Evolutionary conservation across 306 rosid species (phyloP).

Genomic region (Glycine tomentella): DNA sequence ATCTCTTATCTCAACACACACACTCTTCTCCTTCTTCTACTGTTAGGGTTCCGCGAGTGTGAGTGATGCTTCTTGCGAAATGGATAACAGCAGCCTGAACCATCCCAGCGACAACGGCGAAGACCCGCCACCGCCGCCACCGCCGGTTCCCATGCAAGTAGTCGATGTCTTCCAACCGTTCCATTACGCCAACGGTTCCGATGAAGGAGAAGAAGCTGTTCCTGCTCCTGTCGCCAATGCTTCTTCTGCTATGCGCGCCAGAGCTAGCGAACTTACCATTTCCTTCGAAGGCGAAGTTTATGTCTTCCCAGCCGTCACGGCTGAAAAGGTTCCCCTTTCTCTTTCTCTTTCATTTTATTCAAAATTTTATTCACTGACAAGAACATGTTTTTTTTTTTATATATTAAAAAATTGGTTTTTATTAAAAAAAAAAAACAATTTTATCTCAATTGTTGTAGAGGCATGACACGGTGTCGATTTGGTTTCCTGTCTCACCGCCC

Average conservation of each 20-base stretch:
- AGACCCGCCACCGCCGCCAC: conserved; percentile 30
- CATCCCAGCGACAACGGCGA: conserved; percentile 36
- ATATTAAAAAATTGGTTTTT: not conserved
- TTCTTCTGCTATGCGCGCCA: conserved; percentile 26
- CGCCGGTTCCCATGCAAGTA: conserved; percentile 45
- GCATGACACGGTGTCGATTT: not conserved
- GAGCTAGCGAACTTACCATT: conserved; percentile 75
- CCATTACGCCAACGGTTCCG: conserved; percentile 43
- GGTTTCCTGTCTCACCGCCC: not conserved
- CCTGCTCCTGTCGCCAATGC: not conserved
- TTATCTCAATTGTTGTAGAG: not conserved
- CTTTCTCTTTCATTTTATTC: no score
- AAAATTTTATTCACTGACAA: not conserved
- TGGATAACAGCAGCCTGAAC: conserved; percentile 46
- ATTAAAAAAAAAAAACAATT: not conserved
- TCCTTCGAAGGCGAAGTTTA: conserved; percentile 78
- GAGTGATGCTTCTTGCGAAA: conserved; percentile 52
- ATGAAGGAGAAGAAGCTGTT: conserved; percentile 43
- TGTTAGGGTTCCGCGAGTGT: conserved; percentile 37
- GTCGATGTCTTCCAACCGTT: conserved; percentile 40
- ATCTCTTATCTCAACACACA: not conserved
- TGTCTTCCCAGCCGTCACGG: conserved; percentile 77
- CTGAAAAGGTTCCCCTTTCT: conserved; percentile 62
- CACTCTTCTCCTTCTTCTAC: not conserved
- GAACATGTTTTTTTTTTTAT: not conserved